Evolutionary conservation across 257 asterid genomes (phyloP), one percentile per base, ranked within the genome.

Genomic region (Thymus quinquecostatus): DNA sequence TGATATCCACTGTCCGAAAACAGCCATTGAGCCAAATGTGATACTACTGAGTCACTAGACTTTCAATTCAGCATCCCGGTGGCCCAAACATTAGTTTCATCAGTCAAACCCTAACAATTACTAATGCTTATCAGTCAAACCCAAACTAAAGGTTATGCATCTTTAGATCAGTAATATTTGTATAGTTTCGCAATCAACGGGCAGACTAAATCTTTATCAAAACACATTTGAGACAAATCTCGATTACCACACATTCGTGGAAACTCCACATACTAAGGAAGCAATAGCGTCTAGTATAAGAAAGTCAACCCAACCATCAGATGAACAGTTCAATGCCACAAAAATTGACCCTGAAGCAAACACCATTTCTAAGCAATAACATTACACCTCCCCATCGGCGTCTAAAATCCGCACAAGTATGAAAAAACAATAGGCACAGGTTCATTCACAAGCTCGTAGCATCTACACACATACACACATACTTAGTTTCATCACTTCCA

Each of bases 331-430:
- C 67, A 66, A 13, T 50, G 64, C 60, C 73, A 36, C 10, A 61
- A 69, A 60, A 60, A 5, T 53, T 49, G 48, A 38, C 53, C 51
- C 68, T 43, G 9, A 8, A 32, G 56, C 9, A 47, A 1, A 57
- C 50, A 29, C 57, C 44, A 55, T 44, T 40, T 70, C 64, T 8
- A 57, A 33, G 30, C 1, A 66, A 36, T 38, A 21, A 38, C 13
- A 36, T 21, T 6, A 49, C 47, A 27, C 41, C 66, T 33, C 41
- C 3, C 3, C 30, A 43, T 54, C 58, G 27, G 48, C 47, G 41
- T 60, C 75, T 27, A 60, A 60, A 69, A 64, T 5, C 30, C 68
- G 72, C 53, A 77, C 29, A 68, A 67, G 62, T 55, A 58, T 14
- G 30, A 14, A 45, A 34, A 69, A 30, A 12, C 3, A 65, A 47